Evolutionary conservation across 2,329 filamentous ascomycete species (phyloP).

Genomic region (Arthrobotrys pseudoclavata): DNA sequence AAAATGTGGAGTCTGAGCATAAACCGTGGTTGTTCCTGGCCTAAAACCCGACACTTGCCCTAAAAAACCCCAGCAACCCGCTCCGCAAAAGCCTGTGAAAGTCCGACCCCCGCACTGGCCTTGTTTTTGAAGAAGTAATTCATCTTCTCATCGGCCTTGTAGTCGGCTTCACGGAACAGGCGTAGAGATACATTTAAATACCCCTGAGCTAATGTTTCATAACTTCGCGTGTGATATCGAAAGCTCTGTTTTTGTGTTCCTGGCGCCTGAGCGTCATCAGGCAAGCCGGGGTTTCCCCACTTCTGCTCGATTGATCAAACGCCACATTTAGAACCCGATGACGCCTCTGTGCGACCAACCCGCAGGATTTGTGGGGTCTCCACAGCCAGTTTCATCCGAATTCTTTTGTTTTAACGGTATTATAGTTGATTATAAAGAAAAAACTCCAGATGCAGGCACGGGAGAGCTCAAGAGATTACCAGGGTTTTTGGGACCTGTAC

Average conservation of each 20-base stretch:
- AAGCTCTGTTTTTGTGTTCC: slow-evolving; percentile 30
- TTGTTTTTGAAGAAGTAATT: not conserved
- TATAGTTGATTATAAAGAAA: slow-evolving; percentile 4
- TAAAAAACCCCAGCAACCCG: slow-evolving; percentile 1
- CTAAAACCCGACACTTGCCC: slow-evolving; percentile 24
- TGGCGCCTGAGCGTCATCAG: slow-evolving; percentile 46
- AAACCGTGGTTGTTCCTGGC: slow-evolving; percentile 26
- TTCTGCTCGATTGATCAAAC: slow-evolving; percentile 21
- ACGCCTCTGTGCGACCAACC: slow-evolving; percentile 29
- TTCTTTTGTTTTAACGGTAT: slow-evolving; percentile 20
- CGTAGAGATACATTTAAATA: not conserved
- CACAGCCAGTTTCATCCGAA: slow-evolving; percentile 49
- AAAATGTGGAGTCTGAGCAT: not conserved
- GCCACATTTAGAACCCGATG: slow-evolving; percentile 35
- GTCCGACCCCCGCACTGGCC: slow-evolving; percentile 28
- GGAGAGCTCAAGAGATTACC: slow-evolving; percentile 3
- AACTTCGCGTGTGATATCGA: slow-evolving; percentile 27
- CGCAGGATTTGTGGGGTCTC: slow-evolving; percentile 49
- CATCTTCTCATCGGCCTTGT: slow-evolving; percentile 28
- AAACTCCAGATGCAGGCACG: not conserved
- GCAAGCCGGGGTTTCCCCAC: slow-evolving; percentile 38
- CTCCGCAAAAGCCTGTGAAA: slow-evolving; percentile 52
- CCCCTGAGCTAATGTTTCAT: slow-evolving; percentile 38
- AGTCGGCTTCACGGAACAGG: slow-evolving; percentile 53
- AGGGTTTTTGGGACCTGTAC: slow-evolving; percentile 4